Conservation (phyloP, 108 stramenopile species). For the Fragilariopsis cylindrus region DNA sequence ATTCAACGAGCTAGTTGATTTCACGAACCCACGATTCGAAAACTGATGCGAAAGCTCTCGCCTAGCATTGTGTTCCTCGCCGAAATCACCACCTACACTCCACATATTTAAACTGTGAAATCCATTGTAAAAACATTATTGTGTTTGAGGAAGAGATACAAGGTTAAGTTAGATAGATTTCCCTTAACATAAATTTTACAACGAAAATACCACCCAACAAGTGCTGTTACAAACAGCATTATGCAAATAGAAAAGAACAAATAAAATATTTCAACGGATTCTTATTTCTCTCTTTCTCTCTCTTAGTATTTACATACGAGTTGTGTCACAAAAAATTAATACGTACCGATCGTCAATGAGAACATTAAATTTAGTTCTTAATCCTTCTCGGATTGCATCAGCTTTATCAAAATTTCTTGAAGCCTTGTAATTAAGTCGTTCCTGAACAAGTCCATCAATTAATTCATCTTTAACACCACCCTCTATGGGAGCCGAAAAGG, state of each 20-base stretch:
- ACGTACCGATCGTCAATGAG: slow-evolving; percentile 49
- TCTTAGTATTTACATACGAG: not conserved
- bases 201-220: slow-evolving; percentile 43
- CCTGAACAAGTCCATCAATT: slow-evolving; percentile 34
- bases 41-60: slow-evolving; percentile 23
- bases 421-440: slow-evolving; percentile 37
- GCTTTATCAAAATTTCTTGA: slow-evolving; percentile 50
- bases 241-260: slow-evolving; percentile 27
- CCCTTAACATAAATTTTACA: no score
- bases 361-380: slow-evolving; percentile 42
- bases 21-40: slow-evolving; percentile 6
- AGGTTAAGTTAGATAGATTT: no score
- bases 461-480: slow-evolving; percentile 10
- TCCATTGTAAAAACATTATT: not conserved
- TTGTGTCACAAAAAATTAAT: not conserved
- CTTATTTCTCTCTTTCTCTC: no score
- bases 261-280: not conserved
- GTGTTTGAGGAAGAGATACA: no score
- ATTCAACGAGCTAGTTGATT: slow-evolving; percentile 11
- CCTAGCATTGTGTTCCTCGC: slow-evolving; percentile 32
- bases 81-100: slow-evolving; percentile 16
- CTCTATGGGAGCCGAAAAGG: slow-evolving; percentile 15
- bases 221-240: slow-evolving; percentile 28
- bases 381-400: slow-evolving; percentile 56
- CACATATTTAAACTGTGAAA: slow-evolving; percentile 3